Evolutionary conservation across 352 stramenopile genomes (phyloP).

Genomic region (Phytophthora quininea): DNA sequence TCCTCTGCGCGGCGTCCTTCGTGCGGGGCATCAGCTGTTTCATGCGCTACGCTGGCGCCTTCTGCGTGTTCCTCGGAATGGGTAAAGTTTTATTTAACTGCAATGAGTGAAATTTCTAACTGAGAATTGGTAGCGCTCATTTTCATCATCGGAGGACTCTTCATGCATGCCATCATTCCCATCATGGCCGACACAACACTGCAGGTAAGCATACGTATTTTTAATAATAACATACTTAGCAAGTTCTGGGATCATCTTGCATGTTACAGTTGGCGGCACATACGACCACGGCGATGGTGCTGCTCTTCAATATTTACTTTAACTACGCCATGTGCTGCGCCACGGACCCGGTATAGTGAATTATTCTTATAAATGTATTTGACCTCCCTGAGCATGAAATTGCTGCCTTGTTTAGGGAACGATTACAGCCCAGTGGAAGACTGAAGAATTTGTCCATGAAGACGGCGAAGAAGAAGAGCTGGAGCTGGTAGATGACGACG

Average conservation of each 20-base stretch:
- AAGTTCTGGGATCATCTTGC: background rate
- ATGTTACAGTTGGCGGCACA: conserved; percentile 39
- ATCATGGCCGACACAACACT: conserved; percentile 46
- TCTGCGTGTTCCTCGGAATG: conserved; percentile 55
- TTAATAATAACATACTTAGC: background rate
- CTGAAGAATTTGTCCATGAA: conserved; percentile 12
- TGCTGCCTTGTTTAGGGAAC: conserved; percentile 23
- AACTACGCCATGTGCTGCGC: conserved; percentile 75
- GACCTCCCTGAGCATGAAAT: no score
- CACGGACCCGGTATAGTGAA: conserved; percentile 50
- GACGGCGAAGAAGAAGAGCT: conserved; percentile 10
- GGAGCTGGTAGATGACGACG: conserved; percentile 15
- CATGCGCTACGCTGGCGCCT: conserved; percentile 49
- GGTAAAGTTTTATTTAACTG: conserved; percentile 16
- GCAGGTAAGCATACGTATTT: conserved; percentile 32
- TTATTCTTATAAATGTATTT: no score
- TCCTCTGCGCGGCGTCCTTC: conserved; percentile 39
- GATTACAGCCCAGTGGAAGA: conserved; percentile 28
- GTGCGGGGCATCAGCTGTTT: conserved; percentile 45
- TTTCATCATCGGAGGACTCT: conserved; percentile 44
- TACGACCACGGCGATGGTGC: conserved; percentile 31
- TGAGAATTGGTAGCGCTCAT: conserved; percentile 37
- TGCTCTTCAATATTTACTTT: conserved; percentile 77
- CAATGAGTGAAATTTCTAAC: conserved; percentile 1
- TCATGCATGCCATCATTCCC: conserved; percentile 60